Evolutionary conservation across 495 filamentous ascomycete species (phyloP), one percentile per base, ranked within the genome.

Genomic region (Penicillium longicatenatum): DNA sequence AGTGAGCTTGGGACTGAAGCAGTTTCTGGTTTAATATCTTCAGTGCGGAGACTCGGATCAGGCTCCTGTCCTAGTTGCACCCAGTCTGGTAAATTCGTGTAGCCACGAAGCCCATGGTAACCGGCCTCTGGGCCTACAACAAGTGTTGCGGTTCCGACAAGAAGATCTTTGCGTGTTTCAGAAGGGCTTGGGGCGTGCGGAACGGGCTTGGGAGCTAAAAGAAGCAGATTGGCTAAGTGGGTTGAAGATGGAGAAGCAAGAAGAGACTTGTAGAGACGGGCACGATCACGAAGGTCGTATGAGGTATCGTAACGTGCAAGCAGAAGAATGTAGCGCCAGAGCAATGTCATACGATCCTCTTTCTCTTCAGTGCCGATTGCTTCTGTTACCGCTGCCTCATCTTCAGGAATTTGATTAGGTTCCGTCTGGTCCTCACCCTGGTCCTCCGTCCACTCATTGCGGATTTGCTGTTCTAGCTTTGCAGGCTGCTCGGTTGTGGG

Each of bases 201-300:
- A 0, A 92, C 91, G 0, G 94, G 93, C 68, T 98, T 98, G 0
- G 94, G 94, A 2, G 94, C 94, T 0, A 97, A 82, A 0, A 98
- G 86, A 61, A 97, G 86, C 4, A 98, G 79, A 8, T 87, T 92
- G 16, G 94, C 94, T 16, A 98, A 84, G 66, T 97, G 91, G 0
- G 89, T 91, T 8, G 82, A 85, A 6, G 81, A 79, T 0, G 93
- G 90, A 11, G 83, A 83, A 20, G 84, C 81, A 1, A 98, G 83
- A 4, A 98, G 82, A 2, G 89, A 84, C 60, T 90, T 92, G 74
- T 96, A 97, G 26, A 97, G 75, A 8, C 94, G 83, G 2, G 92
- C 84, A 20, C 94, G 89, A 64, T 97, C 94, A 39, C 94, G 91
- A 5, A 98, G 84, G 66, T 97, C 92, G 69, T 97, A 98, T 4